These are phyloP conservation scores for Immersiporthe knoxdaviesiana DNA, from an alignment of 2,329 filamentous ascomycete genomes.

Conservation along the genomic window DNA sequence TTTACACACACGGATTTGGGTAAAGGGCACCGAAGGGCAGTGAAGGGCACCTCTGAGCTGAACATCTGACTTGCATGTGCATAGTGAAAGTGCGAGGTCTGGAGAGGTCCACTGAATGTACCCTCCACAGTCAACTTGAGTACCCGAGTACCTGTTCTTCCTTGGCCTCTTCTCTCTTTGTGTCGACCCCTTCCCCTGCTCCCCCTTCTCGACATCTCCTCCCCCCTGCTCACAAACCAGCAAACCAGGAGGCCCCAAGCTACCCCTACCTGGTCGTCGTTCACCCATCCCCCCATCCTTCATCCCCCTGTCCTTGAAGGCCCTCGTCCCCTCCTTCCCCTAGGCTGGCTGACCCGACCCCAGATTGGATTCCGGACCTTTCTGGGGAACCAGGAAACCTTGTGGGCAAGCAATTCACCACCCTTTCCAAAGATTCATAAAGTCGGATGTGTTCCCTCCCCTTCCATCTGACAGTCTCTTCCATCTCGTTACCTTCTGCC, in stretches of 20 bases:
- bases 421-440: conserved; percentile 7
- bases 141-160: too few relatives aligned
- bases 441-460: neutral
- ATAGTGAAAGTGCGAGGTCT: too few relatives aligned
- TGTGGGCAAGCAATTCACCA: neutral
- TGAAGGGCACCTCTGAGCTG: too few relatives aligned
- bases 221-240: too few relatives aligned
- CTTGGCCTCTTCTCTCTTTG: too few relatives aligned
- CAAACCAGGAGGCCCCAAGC: neutral
- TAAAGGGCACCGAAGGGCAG: too few relatives aligned
- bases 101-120: too few relatives aligned
- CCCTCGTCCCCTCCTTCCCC: too few relatives aligned
- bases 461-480: neutral
- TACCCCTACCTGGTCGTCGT: neutral
- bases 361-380: neutral
- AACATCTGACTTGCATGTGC: too few relatives aligned
- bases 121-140: too few relatives aligned
- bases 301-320: neutral
- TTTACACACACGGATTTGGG: too few relatives aligned
- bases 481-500: conserved; percentile 1
- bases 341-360: neutral
- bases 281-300: neutral
- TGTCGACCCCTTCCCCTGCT: neutral
- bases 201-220: neutral
- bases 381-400: neutral